phyloP scores from a whole-genome alignment of 2,329 filamentous ascomycete genomes.

The Microcyclospora pomicola region DNA sequence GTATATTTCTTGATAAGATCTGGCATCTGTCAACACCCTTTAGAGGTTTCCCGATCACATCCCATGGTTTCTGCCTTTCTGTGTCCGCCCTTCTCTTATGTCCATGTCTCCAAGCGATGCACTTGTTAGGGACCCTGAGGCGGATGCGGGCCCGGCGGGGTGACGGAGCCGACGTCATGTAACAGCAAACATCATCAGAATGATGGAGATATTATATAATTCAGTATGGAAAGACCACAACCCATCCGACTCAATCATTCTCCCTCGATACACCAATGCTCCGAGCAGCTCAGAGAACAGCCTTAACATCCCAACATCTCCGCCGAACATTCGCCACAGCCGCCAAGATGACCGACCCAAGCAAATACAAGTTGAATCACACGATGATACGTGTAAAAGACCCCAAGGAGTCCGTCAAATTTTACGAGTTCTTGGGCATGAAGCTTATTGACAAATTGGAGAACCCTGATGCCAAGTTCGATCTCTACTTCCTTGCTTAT shows the following conservation, averaged over 20 bases:
- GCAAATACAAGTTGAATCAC: conserved; percentile 53
- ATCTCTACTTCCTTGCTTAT: conserved; percentile 90
- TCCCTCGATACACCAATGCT: conserved; percentile 1
- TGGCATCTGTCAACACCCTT: too few relatives aligned
- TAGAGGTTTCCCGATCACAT: too few relatives aligned
- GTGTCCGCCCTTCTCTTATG: too few relatives aligned
- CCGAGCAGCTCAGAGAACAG: conserved; percentile 1
- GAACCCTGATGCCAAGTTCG: conserved; percentile 80
- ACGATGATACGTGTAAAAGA: conserved; percentile 68
- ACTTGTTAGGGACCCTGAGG: too few relatives aligned
- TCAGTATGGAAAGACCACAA: too few relatives aligned
- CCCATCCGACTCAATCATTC: background rate
- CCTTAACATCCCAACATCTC: conserved; percentile 5
- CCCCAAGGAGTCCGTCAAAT: conserved; percentile 69
- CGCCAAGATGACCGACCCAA: conserved; percentile 45
- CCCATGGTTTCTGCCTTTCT: too few relatives aligned
- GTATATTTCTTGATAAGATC: too few relatives aligned
- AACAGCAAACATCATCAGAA: background rate
- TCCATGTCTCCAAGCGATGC: too few relatives aligned
- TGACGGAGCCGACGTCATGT: too few relatives aligned
- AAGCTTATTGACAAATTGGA: conserved; percentile 66
- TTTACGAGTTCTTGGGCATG: conserved; percentile 88
- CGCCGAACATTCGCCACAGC: conserved; percentile 12
- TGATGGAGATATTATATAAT: background rate
- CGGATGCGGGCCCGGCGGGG: too few relatives aligned